Evolutionary conservation across 768 basidiomycete genomes (phyloP), one percentile per base, ranked within the genome.

Genomic region (Galerina sulciceps): DNA sequence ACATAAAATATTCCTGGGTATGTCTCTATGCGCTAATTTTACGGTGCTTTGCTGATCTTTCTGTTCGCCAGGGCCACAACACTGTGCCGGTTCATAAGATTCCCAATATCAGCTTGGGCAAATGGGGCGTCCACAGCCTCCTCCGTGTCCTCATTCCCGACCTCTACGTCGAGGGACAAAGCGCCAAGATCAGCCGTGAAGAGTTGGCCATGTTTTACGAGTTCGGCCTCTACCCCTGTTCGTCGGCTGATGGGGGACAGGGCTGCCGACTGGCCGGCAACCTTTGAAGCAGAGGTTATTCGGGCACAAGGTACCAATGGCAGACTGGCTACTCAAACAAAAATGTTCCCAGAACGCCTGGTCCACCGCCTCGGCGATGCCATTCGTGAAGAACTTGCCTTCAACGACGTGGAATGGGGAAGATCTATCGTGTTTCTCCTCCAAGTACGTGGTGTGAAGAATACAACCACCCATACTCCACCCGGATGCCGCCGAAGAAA

Each of bases 371-470:
- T 75, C 2, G 62, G 49, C 1, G 51, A 59, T 6, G 2, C 9
- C 0, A 66, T 75, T 18, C 66, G 69, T 13, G 18, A 14, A 0
- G 6, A 54, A 1, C 50, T 69, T 0, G n/a, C 10, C 0, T 34
- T 47, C 5, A 53, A 35, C 11, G 59, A 44, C 35, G 15, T 59
- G 8, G 31, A 44, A 0, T 73, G 68, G 72, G 67, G 60, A 0
- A 3, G 14, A 0, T 57, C 57, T 9, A 62, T 73, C 18, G 64
- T 70, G 14, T 60, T 75, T 23, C 61, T 74, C 2, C 70, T 73
- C 37, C 70, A 71, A 4, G 60, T 74, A 14, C 60, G 67, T 1
- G 74, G 73, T 0, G 45, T 64, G 0, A 76, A 76, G 37, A 48
- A 64, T 11, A 36, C 57, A 9, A 63, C 54, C 13, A 11, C 8